These are phyloP conservation scores for Sherardia arvensis DNA, from an alignment of 257 asterid species.

Conservation along the genomic window DNA sequence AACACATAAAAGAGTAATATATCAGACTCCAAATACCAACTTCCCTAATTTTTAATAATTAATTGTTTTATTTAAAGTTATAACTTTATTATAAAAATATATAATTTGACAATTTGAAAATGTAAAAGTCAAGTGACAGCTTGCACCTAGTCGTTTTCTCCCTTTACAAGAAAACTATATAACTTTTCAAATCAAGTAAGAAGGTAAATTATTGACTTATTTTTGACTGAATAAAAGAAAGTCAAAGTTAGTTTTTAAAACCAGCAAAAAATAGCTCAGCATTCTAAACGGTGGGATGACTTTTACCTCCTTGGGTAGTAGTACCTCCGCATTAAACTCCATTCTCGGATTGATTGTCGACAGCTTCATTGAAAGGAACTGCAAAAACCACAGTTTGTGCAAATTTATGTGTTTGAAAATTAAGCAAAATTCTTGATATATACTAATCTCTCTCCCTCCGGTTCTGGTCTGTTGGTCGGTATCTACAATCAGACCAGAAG, in stretches of 20 bases:
- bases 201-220: background rate
- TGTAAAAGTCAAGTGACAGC: background rate
- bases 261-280: too few relatives aligned
- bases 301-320: slow-evolving; percentile 71
- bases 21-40: too few relatives aligned
- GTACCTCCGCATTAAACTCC: slow-evolving; percentile 59
- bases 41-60: too few relatives aligned
- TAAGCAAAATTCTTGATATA: background rate
- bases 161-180: background rate
- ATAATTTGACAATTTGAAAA: too few relatives aligned
- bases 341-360: slow-evolving; percentile 69
- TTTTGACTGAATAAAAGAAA: background rate
- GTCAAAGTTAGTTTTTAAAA: background rate
- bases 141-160: background rate
- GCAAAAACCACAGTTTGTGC: slow-evolving; percentile 8
- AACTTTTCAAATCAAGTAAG: background rate
- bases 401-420: background rate
- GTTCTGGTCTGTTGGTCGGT: too few relatives aligned
- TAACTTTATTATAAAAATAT: too few relatives aligned
- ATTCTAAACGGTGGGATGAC: slow-evolving; percentile 11
- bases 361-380: slow-evolving; percentile 92
- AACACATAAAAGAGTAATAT: too few relatives aligned
- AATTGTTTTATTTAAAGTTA: too few relatives aligned
- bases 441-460: too few relatives aligned
- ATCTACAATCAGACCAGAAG: too few relatives aligned